Percentiles rank a stretch among this genome's conserved stretches.
Evolutionary conservation across 371 early-diverging fungal genomes (phyloP).

Genomic region (Circinella umbellata): DNA sequence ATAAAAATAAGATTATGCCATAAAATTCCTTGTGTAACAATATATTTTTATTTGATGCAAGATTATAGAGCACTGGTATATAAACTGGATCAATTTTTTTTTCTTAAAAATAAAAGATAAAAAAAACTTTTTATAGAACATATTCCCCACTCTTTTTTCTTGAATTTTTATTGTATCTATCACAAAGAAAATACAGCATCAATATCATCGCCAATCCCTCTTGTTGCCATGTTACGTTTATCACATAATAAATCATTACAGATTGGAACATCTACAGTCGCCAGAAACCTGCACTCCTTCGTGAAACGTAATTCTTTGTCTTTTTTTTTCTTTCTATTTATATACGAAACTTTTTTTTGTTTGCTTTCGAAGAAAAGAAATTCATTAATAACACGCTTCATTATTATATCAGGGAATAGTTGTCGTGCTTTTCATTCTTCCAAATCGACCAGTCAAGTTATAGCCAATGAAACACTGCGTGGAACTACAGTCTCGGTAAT

Average conservation of each 20-base stretch:
- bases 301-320: not conserved
- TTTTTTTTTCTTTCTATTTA: no score
- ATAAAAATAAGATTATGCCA: no score
- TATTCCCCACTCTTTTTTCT: not conserved
- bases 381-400: no score
- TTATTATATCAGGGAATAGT: constrained; percentile 2
- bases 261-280: not conserved
- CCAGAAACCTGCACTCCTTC: not conserved
- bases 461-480: constrained; percentile 73
- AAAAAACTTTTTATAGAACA: no score
- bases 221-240: not conserved
- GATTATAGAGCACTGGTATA: no score
- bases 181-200: no score
- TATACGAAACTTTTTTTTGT: no score
- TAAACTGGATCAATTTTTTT: no score
- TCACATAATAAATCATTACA: not conserved
- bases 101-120: no score
- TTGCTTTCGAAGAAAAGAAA: no score
- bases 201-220: not conserved
- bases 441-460: constrained; percentile 70
- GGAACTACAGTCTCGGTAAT: constrained; percentile 72
- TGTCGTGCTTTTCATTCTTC: constrained; percentile 65
- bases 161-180: not conserved
- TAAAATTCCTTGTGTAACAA: no score
- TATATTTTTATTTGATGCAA: no score